These are phyloP conservation scores for Karstenula rhodostoma DNA, from an alignment of 2,329 filamentous ascomycete genomes.

Conservation along the genomic window DNA sequence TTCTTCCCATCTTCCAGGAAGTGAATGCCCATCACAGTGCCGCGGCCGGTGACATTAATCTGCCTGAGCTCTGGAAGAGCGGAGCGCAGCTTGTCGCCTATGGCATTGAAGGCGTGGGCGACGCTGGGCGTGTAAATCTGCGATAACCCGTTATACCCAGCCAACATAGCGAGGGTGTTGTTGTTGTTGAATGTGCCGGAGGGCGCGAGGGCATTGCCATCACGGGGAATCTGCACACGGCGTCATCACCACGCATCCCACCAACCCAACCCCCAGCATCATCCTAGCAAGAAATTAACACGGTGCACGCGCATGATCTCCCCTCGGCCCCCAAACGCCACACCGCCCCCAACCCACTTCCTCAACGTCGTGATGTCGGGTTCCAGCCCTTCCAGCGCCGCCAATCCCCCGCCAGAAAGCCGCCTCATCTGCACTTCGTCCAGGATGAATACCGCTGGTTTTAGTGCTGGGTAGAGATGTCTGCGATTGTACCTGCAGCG, in stretches of 20 bases:
- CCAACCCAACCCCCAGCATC: too few relatives aligned
- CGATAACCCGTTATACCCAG: constrained; percentile 56
- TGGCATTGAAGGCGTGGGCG: constrained; percentile 36
- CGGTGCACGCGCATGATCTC: constrained; percentile 66
- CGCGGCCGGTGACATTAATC: constrained; percentile 48
- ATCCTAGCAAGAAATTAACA: not conserved
- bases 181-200: constrained; percentile 76
- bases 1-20: constrained; percentile 42
- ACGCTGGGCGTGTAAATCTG: constrained; percentile 47
- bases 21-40: constrained; percentile 49
- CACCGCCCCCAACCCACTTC: constrained; percentile 73
- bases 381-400: constrained; percentile 28
- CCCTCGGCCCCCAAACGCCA: constrained; percentile 68
- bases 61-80: constrained; percentile 34
- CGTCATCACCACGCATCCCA: not conserved
- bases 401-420: constrained; percentile 30
- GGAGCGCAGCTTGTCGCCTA: constrained; percentile 42
- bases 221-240: constrained; percentile 53
- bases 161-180: constrained; percentile 68
- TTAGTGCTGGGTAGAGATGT: constrained; percentile 21
- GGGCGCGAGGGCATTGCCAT: constrained; percentile 56
- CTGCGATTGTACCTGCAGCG: constrained; percentile 11
- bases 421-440: constrained; percentile 64
- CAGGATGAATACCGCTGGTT: constrained; percentile 66
- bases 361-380: constrained; percentile 65